These are phyloP conservation scores for Erythrophleum fordii DNA, from an alignment of 306 rosid genomes.

Conservation along the genomic window DNA sequence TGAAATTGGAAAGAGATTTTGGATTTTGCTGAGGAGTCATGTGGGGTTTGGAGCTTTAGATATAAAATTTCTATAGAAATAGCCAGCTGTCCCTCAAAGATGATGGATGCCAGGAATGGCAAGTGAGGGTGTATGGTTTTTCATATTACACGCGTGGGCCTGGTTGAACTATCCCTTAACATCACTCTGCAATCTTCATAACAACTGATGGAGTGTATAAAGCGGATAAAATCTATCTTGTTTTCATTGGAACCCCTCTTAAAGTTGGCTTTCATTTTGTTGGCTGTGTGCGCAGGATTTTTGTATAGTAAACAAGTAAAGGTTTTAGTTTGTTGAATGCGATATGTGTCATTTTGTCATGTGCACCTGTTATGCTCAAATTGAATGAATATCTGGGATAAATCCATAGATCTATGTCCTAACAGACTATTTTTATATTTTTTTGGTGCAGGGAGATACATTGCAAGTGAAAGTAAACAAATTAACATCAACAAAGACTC, in stretches of 20 bases:
- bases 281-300: not conserved
- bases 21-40: conserved; percentile 31
- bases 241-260: not conserved
- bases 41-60: not conserved
- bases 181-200: not conserved
- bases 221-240: not conserved
- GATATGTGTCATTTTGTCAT: not conserved
- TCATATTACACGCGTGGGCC: not conserved
- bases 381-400: not conserved
- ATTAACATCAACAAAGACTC: conserved; percentile 89
- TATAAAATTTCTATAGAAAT: not conserved
- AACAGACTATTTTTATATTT: conserved; percentile 22
- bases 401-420: conserved; percentile 20
- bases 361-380: not conserved
- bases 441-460: conserved; percentile 74
- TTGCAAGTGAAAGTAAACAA: conserved; percentile 98
- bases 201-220: not conserved
- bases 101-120: conserved; percentile 16
- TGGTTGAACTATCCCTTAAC: not conserved
- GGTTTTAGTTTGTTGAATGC: not conserved
- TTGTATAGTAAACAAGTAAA: not conserved
- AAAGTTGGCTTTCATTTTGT: not conserved
- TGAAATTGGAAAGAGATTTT: not conserved
- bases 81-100: not conserved
- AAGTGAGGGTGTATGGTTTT: not conserved